Conservation (phyloP, 2,329 filamentous ascomycete species). For the Aspergillus chevalieri region DNA sequence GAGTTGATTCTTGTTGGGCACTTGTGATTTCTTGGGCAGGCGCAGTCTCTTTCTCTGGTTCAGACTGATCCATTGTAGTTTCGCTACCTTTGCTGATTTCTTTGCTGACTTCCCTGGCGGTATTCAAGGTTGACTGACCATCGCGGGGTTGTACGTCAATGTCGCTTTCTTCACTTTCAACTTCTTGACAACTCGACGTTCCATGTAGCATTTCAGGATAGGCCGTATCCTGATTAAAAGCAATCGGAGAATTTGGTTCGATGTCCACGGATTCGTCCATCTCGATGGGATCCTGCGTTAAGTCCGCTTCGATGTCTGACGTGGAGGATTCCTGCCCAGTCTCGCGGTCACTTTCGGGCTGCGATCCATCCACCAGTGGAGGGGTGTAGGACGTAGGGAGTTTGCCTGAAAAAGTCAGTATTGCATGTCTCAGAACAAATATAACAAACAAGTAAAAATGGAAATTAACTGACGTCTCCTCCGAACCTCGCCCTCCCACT, state of each 20-base stretch:
- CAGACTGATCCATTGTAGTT: constrained; percentile 7
- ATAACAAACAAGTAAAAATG: not conserved
- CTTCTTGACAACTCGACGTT: constrained; percentile 4
- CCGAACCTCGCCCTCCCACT: constrained; percentile 31
- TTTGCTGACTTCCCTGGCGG: not conserved
- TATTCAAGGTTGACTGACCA: not conserved
- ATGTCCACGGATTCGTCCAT: constrained; percentile 12
- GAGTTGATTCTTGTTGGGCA: constrained; percentile 24
- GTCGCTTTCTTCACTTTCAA: constrained; percentile 3
- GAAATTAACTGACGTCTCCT: constrained; percentile 24
- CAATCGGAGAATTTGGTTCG: constrained; percentile 7
- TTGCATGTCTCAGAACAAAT: not conserved
- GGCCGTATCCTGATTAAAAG: constrained; percentile 8
- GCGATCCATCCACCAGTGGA: not conserved
- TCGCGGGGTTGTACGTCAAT: constrained; percentile 11
- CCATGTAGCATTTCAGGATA: constrained; percentile 19
- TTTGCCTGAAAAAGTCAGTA: constrained; percentile 14
- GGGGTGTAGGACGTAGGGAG: constrained; percentile 9
- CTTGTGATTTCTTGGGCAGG: not conserved
- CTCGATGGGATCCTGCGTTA: constrained; percentile 5
- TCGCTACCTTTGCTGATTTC: constrained; percentile 2
- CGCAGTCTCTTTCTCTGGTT: not conserved
- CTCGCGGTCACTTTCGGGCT: constrained; percentile 1
- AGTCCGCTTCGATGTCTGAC: constrained; percentile 9
- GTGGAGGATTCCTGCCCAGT: constrained; percentile 11